Conservation (phyloP, 2,329 filamentous ascomycete genomes). For the Dothideomycetidae sp. region DNA sequence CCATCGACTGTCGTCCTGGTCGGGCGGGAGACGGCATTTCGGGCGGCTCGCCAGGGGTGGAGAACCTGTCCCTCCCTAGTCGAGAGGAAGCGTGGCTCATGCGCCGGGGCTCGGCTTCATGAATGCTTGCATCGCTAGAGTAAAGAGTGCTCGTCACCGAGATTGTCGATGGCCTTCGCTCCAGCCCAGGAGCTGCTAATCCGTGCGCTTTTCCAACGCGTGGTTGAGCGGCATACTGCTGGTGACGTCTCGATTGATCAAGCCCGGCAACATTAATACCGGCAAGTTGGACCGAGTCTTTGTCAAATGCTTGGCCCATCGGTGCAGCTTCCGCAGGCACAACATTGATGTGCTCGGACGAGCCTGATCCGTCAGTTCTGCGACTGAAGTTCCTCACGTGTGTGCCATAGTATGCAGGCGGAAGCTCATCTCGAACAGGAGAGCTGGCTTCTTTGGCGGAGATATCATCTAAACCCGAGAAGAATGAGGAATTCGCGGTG, state of each 20-base stretch:
- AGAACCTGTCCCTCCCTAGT: background rate
- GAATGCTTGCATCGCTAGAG: background rate
- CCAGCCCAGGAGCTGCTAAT: too few relatives aligned
- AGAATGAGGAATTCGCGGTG: conserved; percentile 6
- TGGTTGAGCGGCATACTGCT: too few relatives aligned
- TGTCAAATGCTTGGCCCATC: too few relatives aligned
- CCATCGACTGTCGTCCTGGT: background rate
- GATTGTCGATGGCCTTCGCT: too few relatives aligned
- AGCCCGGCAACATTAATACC: too few relatives aligned
- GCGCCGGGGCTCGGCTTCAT: background rate
- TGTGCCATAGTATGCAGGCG: conserved; percentile 4
- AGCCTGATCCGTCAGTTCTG: background rate
- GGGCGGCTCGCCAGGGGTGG: background rate
- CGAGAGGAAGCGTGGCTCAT: background rate
- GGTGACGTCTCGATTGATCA: too few relatives aligned
- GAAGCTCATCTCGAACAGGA: conserved; percentile 5
- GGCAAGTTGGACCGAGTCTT: too few relatives aligned
- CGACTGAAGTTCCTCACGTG: background rate
- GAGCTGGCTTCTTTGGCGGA: conserved; percentile 5
- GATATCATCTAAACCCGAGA: conserved; percentile 5
- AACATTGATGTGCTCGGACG: background rate
- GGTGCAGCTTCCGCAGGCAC: too few relatives aligned
- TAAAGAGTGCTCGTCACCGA: background rate
- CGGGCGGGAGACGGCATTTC: background rate
- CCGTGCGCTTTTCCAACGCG: too few relatives aligned